A percentile compares a stretch with the other conserved stretches of the same genome.
These are phyloP conservation scores for Mortierella hygrophila DNA, from an alignment of 192 early-diverging fungal species.

Conservation along the genomic window DNA sequence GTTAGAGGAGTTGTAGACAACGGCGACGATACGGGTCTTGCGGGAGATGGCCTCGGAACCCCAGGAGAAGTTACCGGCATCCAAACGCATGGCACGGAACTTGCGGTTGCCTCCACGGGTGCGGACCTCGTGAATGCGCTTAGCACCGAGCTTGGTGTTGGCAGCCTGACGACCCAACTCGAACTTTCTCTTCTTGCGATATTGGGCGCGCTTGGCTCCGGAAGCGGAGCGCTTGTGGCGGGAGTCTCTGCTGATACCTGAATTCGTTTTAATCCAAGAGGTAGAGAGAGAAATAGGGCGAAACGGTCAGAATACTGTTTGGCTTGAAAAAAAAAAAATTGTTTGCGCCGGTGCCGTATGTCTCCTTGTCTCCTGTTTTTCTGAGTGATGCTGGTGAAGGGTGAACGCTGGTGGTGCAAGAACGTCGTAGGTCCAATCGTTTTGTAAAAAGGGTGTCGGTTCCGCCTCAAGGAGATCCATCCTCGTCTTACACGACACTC, in stretches of 20 bases:
- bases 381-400: not conserved
- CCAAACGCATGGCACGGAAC: constrained; percentile 97
- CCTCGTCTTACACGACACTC: not conserved
- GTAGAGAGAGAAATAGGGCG: not conserved
- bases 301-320: constrained; percentile 8
- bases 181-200: constrained; percentile 99
- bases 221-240: constrained; percentile 99
- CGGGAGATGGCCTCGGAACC: constrained; percentile 94
- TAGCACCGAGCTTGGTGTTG: constrained; percentile 96
- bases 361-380: not conserved
- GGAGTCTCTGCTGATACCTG: constrained; percentile 99
- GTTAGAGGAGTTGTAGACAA: constrained; percentile 99
- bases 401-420: not conserved
- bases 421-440: not conserved
- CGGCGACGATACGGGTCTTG: constrained; percentile 95
- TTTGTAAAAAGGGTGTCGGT: not conserved
- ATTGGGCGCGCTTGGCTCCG: constrained; percentile 98
- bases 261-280: constrained; percentile 1
- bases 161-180: constrained; percentile 99
- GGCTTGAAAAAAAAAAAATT: constrained; percentile 4
- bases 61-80: constrained; percentile 98
- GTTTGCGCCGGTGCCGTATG: not conserved
- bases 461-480: not conserved
- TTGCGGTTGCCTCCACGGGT: constrained; percentile 99
- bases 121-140: constrained; percentile 96